Evolutionary conservation across 352 stramenopile genomes (phyloP).

Genomic region (Globisporangium acanthophoron): DNA sequence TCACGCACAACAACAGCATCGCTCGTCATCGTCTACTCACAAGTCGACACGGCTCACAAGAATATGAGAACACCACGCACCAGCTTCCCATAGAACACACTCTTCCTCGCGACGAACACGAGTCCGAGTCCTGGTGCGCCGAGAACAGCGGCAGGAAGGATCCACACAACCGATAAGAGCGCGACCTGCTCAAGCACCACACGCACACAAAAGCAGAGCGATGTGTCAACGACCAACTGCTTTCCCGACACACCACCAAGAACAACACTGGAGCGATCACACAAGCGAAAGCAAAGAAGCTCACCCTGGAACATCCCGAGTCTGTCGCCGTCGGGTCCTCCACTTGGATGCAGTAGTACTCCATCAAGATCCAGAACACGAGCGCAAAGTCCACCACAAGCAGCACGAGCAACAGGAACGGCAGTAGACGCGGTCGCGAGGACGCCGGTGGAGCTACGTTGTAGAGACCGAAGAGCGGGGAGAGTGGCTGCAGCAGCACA

Average conservation of each 20-base stretch:
- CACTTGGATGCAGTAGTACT: slow-evolving; percentile 87
- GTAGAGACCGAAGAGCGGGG: slow-evolving; percentile 54
- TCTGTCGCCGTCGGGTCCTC: slow-evolving; percentile 64
- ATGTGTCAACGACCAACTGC: background rate
- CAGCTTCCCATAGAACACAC: slow-evolving; percentile 70
- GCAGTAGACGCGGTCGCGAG: slow-evolving; percentile 28
- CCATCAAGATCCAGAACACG: slow-evolving; percentile 72
- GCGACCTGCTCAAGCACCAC: slow-evolving; percentile 28
- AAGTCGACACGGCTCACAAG: too few species aligned
- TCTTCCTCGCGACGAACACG: slow-evolving; percentile 65
- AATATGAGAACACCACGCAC: slow-evolving; percentile 11
- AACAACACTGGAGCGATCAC: background rate
- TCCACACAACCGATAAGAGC: slow-evolving; percentile 49
- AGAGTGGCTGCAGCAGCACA: slow-evolving; percentile 36
- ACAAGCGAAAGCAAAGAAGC: slow-evolving; percentile 9
- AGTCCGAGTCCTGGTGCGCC: slow-evolving; percentile 64
- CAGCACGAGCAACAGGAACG: slow-evolving; percentile 48
- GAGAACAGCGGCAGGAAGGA: slow-evolving; percentile 55
- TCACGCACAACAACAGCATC: background rate
- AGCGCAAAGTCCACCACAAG: slow-evolving; percentile 60
- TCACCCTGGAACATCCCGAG: slow-evolving; percentile 70
- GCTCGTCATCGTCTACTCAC: background rate
- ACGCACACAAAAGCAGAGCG: slow-evolving; percentile 11
- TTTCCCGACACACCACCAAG: background rate
- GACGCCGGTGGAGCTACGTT: slow-evolving; percentile 28